These are phyloP conservation scores for Musa balbisiana DNA, from an alignment of 202 grass and related monocot genomes.

Conservation along the genomic window DNA sequence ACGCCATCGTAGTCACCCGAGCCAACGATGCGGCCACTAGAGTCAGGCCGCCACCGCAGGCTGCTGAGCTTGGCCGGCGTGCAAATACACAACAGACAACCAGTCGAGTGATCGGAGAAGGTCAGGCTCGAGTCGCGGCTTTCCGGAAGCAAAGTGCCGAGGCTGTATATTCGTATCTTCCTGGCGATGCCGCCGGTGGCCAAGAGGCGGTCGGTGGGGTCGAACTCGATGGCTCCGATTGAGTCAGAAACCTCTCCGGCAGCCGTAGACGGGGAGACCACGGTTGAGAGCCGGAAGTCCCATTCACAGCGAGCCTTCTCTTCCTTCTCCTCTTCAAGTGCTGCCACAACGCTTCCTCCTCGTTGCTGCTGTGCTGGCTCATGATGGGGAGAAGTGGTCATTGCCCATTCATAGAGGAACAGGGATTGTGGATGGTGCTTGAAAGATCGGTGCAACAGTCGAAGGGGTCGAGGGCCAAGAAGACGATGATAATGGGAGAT, in stretches of 20 bases:
- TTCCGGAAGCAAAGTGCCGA: conserved; percentile 4
- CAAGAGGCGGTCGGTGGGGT: conserved; percentile 57
- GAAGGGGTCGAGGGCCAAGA: neutral
- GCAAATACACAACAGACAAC: conserved; percentile 45
- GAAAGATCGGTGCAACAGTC: neutral
- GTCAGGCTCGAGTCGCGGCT: neutral
- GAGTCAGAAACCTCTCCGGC: conserved; percentile 45
- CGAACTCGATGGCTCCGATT: conserved; percentile 79
- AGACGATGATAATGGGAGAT: neutral
- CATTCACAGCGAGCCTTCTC: conserved; percentile 32
- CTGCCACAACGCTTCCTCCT: too few species aligned
- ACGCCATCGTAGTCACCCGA: conserved; percentile 94
- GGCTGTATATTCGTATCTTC: conserved; percentile 59
- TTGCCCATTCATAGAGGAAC: conserved; percentile 4
- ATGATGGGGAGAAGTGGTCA: neutral
- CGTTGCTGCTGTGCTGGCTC: neutral
- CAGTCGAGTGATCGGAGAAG: conserved; percentile 7
- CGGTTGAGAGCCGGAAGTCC: conserved; percentile 49
- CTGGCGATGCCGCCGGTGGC: conserved; percentile 89
- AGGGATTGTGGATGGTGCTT: neutral
- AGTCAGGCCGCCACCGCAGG: conserved; percentile 53
- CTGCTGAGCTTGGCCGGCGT: conserved; percentile 93
- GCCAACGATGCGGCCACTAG: conserved; percentile 6
- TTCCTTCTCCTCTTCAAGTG: neutral
- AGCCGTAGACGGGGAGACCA: conserved; percentile 33